Conservation (phyloP, 495 filamentous ascomycete species). For the Neurospora tetrasperma region DNA sequence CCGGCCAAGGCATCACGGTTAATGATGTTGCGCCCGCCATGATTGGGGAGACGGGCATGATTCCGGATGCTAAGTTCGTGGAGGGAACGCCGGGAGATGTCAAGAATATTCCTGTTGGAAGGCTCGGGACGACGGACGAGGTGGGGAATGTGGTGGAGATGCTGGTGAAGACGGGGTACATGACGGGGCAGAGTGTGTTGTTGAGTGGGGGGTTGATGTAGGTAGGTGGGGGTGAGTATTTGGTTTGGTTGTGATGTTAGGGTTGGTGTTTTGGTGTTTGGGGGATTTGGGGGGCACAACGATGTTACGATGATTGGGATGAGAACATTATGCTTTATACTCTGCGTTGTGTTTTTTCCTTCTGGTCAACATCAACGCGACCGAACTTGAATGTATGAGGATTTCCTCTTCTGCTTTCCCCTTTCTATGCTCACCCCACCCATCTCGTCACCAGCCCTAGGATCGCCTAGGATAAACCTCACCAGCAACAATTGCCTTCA, state of each 20-base stretch:
- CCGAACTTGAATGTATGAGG: neutral
- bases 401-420: neutral
- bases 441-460: neutral
- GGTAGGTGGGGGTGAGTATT: neutral
- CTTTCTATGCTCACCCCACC: neutral
- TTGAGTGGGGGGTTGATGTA: slow-evolving; percentile 46
- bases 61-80: slow-evolving; percentile 46
- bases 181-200: slow-evolving; percentile 54
- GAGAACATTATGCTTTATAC: neutral
- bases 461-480: slow-evolving; percentile 16
- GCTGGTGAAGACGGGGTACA: slow-evolving; percentile 58
- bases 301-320: neutral
- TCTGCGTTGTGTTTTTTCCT: neutral
- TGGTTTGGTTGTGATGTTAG: neutral
- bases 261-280: neutral
- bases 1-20: slow-evolving; percentile 55
- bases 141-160: slow-evolving; percentile 58
- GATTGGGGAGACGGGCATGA: slow-evolving; percentile 60
- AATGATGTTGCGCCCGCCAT: slow-evolving; percentile 69
- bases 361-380: neutral
- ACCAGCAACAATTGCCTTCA: slow-evolving; percentile 11
- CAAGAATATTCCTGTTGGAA: slow-evolving; percentile 44
- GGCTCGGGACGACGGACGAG: slow-evolving; percentile 57
- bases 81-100: slow-evolving; percentile 40
- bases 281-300: neutral